Evolutionary conservation across 768 basidiomycete genomes (phyloP), one percentile per base, ranked within the genome.

Genomic region (Hypholoma fasciculare): DNA sequence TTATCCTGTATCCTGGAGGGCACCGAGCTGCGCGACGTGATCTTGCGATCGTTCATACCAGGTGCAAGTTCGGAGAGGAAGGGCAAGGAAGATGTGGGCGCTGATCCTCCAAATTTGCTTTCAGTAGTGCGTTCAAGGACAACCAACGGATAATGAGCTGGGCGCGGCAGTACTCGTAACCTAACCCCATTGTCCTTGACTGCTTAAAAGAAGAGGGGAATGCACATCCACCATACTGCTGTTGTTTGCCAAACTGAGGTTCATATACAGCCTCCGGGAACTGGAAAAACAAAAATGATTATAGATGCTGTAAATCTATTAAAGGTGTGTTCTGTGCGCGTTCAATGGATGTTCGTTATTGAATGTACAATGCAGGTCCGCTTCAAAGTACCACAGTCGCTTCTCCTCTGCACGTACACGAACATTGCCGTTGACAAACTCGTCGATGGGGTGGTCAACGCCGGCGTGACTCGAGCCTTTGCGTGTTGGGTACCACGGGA

Each of bases 361-460:
- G 9, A 54, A 44, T n/a, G n/a, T 38, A 44, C 13, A 49, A 6
- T 11, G 13, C 26, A 93, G 88, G 69, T 74, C 3, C 85, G 93
- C 66, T 98, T 95, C 69, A 79, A 89, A 69, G 86, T 96, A 9
- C 84, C 90, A 5, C 83, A 90, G 37, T 94, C 94, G 1, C 77
- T 96, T 40, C 82, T 98, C 13, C 89, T 96, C n/a, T 92, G 92
- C 70, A 95, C 95, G 0, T 96, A 92, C 68, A 97, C 96, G 40
- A 96, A 97, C 63, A 91, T 86, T n/a, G 94, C 96, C 0, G 93
- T 96, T n/a, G 94, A 97, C 68, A 92, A 96, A 63, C 84, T 97
- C 8, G 85, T 95, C 38, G 87, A 89, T 66, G 90, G 90, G 0
- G 77, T 95, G 20, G 78, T 77, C 9, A 71, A 73, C 6, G 76